Evolutionary conservation across 371 early-diverging fungal species (phyloP).

Genomic region (Rhizopus arrhizus): DNA sequence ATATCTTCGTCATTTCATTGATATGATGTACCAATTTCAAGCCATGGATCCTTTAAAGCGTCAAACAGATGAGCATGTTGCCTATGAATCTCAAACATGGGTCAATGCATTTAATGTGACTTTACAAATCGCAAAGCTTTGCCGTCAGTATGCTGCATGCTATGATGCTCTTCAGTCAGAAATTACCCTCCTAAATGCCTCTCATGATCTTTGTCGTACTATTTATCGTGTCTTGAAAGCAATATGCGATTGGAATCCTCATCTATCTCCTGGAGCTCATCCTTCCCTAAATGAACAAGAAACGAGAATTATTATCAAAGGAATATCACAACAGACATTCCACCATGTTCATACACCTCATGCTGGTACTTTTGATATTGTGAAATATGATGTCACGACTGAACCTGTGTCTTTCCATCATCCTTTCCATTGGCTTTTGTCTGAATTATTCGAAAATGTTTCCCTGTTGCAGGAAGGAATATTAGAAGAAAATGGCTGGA

Average conservation of each 20-base stretch:
- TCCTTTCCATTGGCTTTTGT: slow-evolving; percentile 91
- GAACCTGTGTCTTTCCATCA: slow-evolving; percentile 85
- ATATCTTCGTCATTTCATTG: slow-evolving; percentile 77
- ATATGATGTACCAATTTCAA: slow-evolving; percentile 83
- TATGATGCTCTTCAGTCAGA: slow-evolving; percentile 37
- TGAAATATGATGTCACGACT: slow-evolving; percentile 66
- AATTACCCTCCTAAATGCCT: slow-evolving; percentile 12
- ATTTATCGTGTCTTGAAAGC: slow-evolving; percentile 54
- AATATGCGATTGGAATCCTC: slow-evolving; percentile 57
- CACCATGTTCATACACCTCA: slow-evolving; percentile 35
- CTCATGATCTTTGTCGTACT: slow-evolving; percentile 38
- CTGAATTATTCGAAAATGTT: slow-evolving; percentile 75
- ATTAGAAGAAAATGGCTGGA: slow-evolving; percentile 54
- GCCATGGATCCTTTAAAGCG: slow-evolving; percentile 89
- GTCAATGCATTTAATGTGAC: slow-evolving; percentile 87
- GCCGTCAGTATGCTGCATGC: slow-evolving; percentile 78
- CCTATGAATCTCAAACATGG: slow-evolving; percentile 91
- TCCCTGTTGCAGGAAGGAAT: slow-evolving; percentile 58
- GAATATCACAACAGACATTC: slow-evolving; percentile 30
- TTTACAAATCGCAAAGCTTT: slow-evolving; percentile 75
- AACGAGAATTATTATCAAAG: slow-evolving; percentile 23
- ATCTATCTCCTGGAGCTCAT: slow-evolving; percentile 17
- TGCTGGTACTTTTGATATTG: slow-evolving; percentile 47
- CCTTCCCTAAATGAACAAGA: background rate
- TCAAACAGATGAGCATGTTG: slow-evolving; percentile 76